Conservation (phyloP, 495 filamentous ascomycete species). For the Stereocaulon alpinum region DNA sequence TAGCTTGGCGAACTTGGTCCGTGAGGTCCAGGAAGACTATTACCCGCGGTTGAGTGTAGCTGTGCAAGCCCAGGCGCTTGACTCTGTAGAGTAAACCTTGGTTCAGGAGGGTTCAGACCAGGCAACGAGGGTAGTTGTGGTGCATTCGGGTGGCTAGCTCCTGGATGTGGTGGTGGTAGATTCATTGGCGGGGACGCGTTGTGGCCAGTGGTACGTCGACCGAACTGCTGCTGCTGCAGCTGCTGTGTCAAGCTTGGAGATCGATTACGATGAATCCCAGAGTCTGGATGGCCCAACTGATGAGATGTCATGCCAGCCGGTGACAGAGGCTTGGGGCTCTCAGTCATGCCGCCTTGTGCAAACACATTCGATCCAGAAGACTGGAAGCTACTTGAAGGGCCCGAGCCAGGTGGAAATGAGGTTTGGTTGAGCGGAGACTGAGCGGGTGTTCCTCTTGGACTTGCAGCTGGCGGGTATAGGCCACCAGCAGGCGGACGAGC, state of each 20-base stretch:
- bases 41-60: constrained; percentile 10
- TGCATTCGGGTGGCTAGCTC: constrained; percentile 23
- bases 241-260: constrained; percentile 62
- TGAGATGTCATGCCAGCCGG: constrained; percentile 55
- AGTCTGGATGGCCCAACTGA: constrained; percentile 43
- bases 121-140: constrained; percentile 46
- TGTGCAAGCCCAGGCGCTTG: constrained; percentile 20
- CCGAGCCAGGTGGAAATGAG: constrained; percentile 22
- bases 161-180: constrained; percentile 23
- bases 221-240: constrained; percentile 56
- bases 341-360: constrained; percentile 62
- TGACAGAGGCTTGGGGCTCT: constrained; percentile 79
- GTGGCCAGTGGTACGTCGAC: constrained; percentile 36
- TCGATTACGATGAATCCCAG: constrained; percentile 45
- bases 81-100: constrained; percentile 35
- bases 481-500: constrained; percentile 40
- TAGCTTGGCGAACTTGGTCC: constrained; percentile 19
- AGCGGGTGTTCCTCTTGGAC: constrained; percentile 39
- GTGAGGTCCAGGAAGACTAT: constrained; percentile 15
- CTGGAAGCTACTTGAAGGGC: constrained; percentile 34
- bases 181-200: constrained; percentile 30
- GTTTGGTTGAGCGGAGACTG: constrained; percentile 40
- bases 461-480: constrained; percentile 49
- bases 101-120: constrained; percentile 38
- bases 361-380: constrained; percentile 36